These are phyloP conservation scores for Quercus parvula DNA, from an alignment of 306 rosid species.

Conservation along the genomic window DNA sequence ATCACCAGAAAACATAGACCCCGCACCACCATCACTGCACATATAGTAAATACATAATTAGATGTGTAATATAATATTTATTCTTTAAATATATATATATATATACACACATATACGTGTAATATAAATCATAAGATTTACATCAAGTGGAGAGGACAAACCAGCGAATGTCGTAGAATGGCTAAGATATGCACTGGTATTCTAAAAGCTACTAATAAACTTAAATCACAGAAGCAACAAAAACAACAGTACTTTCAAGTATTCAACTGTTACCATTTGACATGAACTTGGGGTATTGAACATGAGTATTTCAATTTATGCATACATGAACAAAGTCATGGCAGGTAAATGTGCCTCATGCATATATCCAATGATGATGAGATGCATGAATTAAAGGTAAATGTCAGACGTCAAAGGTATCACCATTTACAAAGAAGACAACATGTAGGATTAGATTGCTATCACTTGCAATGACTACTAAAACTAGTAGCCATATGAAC, in stretches of 20 bases:
- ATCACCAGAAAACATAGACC: conserved; percentile 71
- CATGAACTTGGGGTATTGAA: neutral
- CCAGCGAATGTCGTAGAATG: neutral
- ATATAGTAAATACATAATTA: conserved; percentile 23
- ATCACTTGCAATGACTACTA: no score
- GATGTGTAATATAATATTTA: neutral
- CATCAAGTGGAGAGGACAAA: neutral
- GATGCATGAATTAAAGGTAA: neutral
- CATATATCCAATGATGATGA: neutral
- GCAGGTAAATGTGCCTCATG: neutral
- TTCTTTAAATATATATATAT: no score
- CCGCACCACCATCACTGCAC: conserved; percentile 62
- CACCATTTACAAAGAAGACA: neutral
- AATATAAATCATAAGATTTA: conserved; percentile 7
- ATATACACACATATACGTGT: neutral
- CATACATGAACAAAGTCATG: neutral
- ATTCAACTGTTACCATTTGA: neutral
- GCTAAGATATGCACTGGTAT: neutral
- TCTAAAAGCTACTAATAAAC: neutral
- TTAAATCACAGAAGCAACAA: neutral
- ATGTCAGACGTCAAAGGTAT: neutral
- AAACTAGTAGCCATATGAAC: no score
- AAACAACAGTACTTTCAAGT: neutral
- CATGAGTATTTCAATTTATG: neutral
- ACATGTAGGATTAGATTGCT: no score